phyloP scores from a whole-genome alignment of 2,329 filamentous ascomycete species.

The Monilinia fructigena region DNA sequence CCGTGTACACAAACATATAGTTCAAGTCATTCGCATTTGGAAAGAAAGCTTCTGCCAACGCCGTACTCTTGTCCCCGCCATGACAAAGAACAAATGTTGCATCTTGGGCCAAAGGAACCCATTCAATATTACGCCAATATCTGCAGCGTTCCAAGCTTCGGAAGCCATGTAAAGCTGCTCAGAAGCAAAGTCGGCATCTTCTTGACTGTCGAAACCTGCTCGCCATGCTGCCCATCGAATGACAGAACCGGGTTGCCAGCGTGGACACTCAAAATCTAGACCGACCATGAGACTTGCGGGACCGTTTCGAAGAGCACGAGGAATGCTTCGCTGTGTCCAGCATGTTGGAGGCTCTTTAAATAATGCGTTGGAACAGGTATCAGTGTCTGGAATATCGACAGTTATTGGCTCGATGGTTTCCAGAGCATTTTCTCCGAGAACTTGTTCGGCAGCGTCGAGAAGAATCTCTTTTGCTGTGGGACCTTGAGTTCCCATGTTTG shows the following conservation, averaged over 20 bases:
- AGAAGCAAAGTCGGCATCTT: neutral
- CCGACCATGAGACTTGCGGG: neutral
- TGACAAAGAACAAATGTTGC: neutral
- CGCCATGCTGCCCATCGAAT: neutral
- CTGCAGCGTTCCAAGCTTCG: neutral
- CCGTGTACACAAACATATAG: neutral
- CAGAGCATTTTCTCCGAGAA: neutral
- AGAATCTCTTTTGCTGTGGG: neutral
- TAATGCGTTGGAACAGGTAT: neutral
- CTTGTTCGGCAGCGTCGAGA: neutral
- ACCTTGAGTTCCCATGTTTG: neutral
- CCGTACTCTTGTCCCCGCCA: neutral
- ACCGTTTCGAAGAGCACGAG: neutral
- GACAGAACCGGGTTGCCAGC: neutral
- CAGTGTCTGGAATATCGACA: neutral
- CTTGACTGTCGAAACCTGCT: neutral
- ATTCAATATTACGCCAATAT: neutral
- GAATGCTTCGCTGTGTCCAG: neutral
- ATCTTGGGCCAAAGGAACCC: neutral
- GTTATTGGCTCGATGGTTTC: neutral
- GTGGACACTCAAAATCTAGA: neutral
- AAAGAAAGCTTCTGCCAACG: neutral
- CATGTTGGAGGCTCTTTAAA: neutral
- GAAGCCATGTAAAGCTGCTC: neutral
- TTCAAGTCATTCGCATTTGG: neutral